Base-by-base conservation (phyloP, 371 early-diverging fungal genomes). In the Modicella reniformis region DNA sequence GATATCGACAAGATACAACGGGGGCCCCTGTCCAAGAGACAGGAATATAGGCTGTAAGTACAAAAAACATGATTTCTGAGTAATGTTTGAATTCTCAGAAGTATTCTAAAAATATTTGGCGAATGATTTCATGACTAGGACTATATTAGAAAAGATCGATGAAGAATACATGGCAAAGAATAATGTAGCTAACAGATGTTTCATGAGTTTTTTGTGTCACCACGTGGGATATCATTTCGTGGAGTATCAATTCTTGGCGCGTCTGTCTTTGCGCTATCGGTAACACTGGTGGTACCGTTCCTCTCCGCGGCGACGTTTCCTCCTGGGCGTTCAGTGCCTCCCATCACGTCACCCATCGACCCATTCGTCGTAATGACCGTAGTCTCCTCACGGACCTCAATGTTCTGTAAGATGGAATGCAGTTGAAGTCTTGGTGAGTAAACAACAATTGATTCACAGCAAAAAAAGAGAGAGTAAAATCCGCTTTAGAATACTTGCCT, bases 361-460 rank as follows among this genome's bases (percentile, higher is more conserved):
- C 75, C 67, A 9, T 70, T 75, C 34, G 75, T 75, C 37, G 74
- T 73, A 50, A 75, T 57, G 10, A 75, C 70, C 6, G 70, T 75
- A 6, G 75, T 75, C 67, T 75, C 75, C 49, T 75, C 75, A 54
- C 67, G 70, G 25, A 70, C 70, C 51, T 75, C 70, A 30, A 75
- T 75, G 44, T 75, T 75, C 75, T 74, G 28, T 34, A n/a, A n/a
- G n/a, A n/a, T n/a, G n/a, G n/a, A n/a, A n/a, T n/a, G n/a, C n/a
- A n/a, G n/a, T n/a, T n/a, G n/a, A n/a, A n/a, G n/a, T n/a, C n/a
- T n/a, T n/a, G n/a, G n/a, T n/a, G n/a, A n/a, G n/a, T n/a, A n/a
- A n/a, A n/a, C n/a, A n/a, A n/a, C n/a, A n/a, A n/a, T n/a, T n/a
- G n/a, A n/a, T n/a, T n/a, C n/a, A n/a, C n/a, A n/a, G n/a, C n/a